Base-by-base conservation (phyloP, 768 basidiomycete genomes). In the Termitomyces sp. region DNA sequence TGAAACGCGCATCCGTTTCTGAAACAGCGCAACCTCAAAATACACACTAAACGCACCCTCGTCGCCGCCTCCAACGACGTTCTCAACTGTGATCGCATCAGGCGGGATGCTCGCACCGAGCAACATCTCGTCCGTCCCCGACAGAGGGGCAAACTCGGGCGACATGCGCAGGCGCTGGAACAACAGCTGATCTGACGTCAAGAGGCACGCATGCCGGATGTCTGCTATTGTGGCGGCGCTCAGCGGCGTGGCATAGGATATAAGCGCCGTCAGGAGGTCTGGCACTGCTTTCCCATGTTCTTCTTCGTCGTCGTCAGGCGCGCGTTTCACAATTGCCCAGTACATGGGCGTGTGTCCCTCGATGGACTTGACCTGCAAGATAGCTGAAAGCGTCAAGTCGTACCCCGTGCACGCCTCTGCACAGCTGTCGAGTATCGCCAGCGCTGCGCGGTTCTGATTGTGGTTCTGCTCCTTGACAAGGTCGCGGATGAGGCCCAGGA, bases 291-390 rank as follows among this genome's bases (percentile, higher is more conserved):
- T 54, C 13, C 56, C 65, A 18, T 70, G 70, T n/a, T 69, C 66
- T 24, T 73, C 68, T 1, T 67, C 66, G 37, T 79, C 68, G 1
- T 67, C 66, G 34, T 79, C 76, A 6, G 74, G 66, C 0, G 77
- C 77, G 3, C 78, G 79, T 56, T 86, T 87, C 24, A 90, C 70
- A 60, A 90, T 82, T 0, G 83, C 84, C 89, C 89, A 90, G 65
- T 90, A 90, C 3, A 90, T 61, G 0, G 86, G 84, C 0, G 84
- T 83, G 63, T 84, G 86, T 0, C 73, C 75, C 62, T 89, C 88
- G 37, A 89, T 82, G 9, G 74, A 82, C 29, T 70, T 77, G 46
- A 88, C 83, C 64, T 88, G 88, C 0, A 90, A 71, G 9, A 90
- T 63, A 0, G 73, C 58, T 0, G 84, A 76, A 37, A 89, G 72